Evolutionary conservation across 2,329 filamentous ascomycete genomes (phyloP).

Genomic region (Fusarium fujikuroi): DNA sequence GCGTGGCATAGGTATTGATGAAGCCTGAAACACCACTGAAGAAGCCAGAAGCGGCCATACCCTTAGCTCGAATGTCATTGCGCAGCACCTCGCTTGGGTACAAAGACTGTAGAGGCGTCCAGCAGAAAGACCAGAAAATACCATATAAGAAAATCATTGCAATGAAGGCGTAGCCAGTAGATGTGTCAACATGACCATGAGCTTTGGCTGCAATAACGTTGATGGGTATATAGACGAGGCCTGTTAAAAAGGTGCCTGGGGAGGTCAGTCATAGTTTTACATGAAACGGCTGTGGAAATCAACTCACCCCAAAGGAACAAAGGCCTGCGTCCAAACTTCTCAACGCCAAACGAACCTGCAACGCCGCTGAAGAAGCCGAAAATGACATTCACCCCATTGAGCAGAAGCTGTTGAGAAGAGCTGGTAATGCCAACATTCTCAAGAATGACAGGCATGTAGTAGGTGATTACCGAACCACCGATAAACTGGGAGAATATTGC

Average conservation of each 20-base stretch:
- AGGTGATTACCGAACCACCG: neutral
- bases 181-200: neutral
- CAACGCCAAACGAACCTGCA: neutral
- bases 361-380: neutral
- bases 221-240: slow-evolving; percentile 4
- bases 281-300: neutral
- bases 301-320: slow-evolving; percentile 2
- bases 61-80: slow-evolving; percentile 5
- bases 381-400: neutral
- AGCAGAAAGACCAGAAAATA: slow-evolving; percentile 1
- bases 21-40: neutral
- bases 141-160: slow-evolving; percentile 7
- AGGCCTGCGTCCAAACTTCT: neutral
- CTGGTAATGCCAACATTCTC: slow-evolving; percentile 3
- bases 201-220: slow-evolving; percentile 1
- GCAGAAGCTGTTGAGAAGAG: neutral
- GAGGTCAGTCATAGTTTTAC: neutral
- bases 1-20: slow-evolving; percentile 6
- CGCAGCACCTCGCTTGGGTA: neutral
- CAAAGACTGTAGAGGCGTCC: neutral
- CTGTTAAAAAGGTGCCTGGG: neutral
- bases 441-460: slow-evolving; percentile 1
- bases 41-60: neutral
- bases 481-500: neutral
- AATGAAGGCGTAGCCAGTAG: neutral